Base-by-base conservation (phyloP, 1,139 yeast species). In the Candida sp. region DNA sequence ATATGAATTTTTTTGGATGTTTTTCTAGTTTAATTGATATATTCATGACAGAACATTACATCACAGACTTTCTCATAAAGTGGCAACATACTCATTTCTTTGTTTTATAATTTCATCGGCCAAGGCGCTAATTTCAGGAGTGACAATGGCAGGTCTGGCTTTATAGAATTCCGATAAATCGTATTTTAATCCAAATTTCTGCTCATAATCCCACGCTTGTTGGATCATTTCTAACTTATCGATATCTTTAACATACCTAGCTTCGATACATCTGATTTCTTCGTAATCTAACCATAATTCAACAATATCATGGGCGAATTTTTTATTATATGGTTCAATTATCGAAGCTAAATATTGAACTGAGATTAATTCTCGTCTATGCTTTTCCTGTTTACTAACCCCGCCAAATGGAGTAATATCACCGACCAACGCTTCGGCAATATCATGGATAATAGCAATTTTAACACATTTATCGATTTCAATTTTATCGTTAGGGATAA, bases 381-480 rank as follows among this genome's bases (percentile, higher is more conserved):
- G 96, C 63, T 93, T 93, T 53, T 79, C 84, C 15, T 53, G 51
- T 57, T 85, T 85, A 37, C 81, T 64, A n/a, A 87, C 81, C 0
- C 75, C 77, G 48, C 84, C 96, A 56, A 79, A 79, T 11, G 99
- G 99, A 1, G 97, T 90, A 45, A 93, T 89, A 61, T 93, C 99
- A 11, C 98, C 98, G 8, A 93, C 98, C 33, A 93, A 69, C 5
- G 91, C 68, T 68, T 93, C 99, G 8, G 99, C 98, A 58, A 93
- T 85, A 62, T 93, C 99, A 64, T 93, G 99, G 35, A 90, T 83
- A 38, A 90, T 70, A 1, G 98, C 90, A 43, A 93, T 90, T 63
- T 87, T 85, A 43, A 84, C 86, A 71, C 98, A 90, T 52, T 79
- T 82, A 65, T 53, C 67, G 35, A 63, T 58, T 47, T 64, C 63